A percentile compares a stretch with the other conserved stretches of the same genome.
Conservation (phyloP, 176 grass and related monocot species). For the Rhynchospora tenuis region DNA sequence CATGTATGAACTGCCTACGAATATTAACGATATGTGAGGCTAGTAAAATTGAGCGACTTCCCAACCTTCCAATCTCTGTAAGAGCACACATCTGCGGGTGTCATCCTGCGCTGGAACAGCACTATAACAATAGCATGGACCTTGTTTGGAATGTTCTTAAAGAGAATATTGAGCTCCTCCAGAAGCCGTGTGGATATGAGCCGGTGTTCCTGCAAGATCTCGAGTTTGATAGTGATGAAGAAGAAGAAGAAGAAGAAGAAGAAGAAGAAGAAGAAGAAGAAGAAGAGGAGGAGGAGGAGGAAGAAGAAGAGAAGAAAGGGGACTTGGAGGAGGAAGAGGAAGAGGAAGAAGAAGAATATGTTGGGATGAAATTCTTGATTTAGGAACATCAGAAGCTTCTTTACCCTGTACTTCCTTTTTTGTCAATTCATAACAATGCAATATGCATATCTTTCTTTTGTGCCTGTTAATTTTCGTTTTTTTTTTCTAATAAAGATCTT, state of each 20-base stretch:
- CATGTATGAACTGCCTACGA: background rate
- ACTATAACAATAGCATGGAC: background rate
- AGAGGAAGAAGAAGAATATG: background rate
- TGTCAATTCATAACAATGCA: background rate
- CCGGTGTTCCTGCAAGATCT: background rate
- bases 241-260: background rate
- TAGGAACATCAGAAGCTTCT: background rate
- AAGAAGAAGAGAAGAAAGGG: background rate
- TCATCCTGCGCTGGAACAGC: background rate
- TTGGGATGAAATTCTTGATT: background rate
- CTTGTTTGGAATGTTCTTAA: conserved; percentile 6
- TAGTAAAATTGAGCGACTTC: background rate
- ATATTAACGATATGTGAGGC: background rate
- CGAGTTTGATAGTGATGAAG: background rate
- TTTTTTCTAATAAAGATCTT: background rate
- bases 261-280: background rate
- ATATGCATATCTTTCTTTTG: background rate
- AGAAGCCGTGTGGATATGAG: background rate
- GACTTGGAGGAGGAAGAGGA: background rate
- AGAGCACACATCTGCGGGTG: background rate
- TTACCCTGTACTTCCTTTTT: background rate
- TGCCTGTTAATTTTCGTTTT: background rate
- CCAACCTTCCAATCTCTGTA: background rate
- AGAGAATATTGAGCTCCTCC: background rate
- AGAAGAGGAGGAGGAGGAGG: background rate